These are phyloP conservation scores for Nicotiana knightiana DNA, from an alignment of 257 asterid species.

Conservation along the genomic window DNA sequence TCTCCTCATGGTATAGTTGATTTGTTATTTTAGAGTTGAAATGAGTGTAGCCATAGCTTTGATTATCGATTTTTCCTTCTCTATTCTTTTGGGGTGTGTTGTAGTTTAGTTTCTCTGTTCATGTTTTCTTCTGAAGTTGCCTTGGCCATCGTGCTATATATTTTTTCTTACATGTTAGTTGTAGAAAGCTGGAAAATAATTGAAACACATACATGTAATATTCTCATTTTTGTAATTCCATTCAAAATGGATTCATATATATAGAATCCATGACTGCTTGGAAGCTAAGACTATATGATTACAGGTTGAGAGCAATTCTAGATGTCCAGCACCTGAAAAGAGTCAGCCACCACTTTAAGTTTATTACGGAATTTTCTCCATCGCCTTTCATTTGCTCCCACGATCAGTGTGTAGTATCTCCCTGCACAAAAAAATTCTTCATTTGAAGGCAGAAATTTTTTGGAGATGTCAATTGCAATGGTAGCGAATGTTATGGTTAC, in stretches of 20 bases:
- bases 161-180: neutral
- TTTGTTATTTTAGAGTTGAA: neutral
- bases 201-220: neutral
- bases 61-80: too few relatives aligned
- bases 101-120: too few relatives aligned
- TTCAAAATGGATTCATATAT: neutral
- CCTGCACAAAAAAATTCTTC: slow-evolving; percentile 31
- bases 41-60: neutral
- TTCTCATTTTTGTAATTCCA: neutral
- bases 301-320: slow-evolving; percentile 7
- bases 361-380: slow-evolving; percentile 65
- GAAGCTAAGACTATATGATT: too few relatives aligned
- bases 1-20: neutral
- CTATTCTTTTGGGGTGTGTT: too few relatives aligned
- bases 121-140: neutral
- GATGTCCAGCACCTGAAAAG: slow-evolving; percentile 66
- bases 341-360: slow-evolving; percentile 86
- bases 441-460: neutral
- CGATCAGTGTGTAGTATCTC: slow-evolving; percentile 71
- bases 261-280: neutral
- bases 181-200: neutral
- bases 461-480: too few relatives aligned
- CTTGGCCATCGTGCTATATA: neutral
- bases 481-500: slow-evolving; percentile 20
- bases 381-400: slow-evolving; percentile 80